Evolutionary conservation across 768 basidiomycete genomes (phyloP), one percentile per base, ranked within the genome.

Genomic region (Agaricus subrufescens): DNA sequence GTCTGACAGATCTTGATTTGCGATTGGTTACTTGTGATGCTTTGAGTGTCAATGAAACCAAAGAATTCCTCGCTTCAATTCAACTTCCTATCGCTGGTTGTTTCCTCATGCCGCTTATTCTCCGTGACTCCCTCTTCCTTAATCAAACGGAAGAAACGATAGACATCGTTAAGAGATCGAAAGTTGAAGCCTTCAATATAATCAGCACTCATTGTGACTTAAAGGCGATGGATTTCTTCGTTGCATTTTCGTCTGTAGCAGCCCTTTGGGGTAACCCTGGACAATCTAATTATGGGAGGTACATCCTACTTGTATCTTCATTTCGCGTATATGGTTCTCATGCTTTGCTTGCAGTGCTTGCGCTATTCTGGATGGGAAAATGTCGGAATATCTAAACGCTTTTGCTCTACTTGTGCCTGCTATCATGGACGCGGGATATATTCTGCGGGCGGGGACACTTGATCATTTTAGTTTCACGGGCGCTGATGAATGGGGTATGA

Each of bases 231-330:
- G 74, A 75, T 26, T 76, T 74, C 58, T 56, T 73, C 12, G 59
- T 75, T 43, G 60, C 66, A 2, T 65, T 73, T 37, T 71, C 72
- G 0, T 72, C 73, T 2, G 66, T 71, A 6, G 56, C 68, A 4
- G 62, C 57, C 6, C 30, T 69, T 9, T 71, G 73, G 58, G 75
- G 75, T 11, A 66, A 59, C 48, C 61, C 63, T 15, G 75, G 74
- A 3, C 75, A 76, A 58, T 67, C 72, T 0, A 76, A 74, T 52
- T 75, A 75, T 59, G 65, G 69, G 4, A 63, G 65, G 70, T 73
- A 44, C 34, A 34, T 34, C 34, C 3, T 19, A 3, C 11, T 11
- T 8, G 0, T 34, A 37, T 34, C 29, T 15, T n/a, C 26, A 46
- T 14, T 49, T n/a, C 40, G 15, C 44, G 19, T 37, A 15, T n/a